Evolutionary conservation across 768 basidiomycete genomes (phyloP).

Genomic region (Lactifluus piperatus): DNA sequence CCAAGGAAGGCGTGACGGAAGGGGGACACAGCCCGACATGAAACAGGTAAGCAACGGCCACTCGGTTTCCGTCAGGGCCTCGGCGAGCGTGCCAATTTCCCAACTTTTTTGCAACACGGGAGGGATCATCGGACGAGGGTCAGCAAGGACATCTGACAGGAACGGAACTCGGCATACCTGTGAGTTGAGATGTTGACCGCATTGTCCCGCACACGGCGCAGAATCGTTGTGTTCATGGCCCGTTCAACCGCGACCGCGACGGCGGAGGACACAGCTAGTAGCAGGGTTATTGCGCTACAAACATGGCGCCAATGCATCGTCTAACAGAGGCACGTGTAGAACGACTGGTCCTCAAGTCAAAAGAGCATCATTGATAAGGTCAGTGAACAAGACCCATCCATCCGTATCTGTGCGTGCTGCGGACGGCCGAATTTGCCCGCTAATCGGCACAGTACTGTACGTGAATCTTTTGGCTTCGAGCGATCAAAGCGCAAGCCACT

Average conservation of each 20-base stretch:
- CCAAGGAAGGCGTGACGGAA: slow-evolving; percentile 27
- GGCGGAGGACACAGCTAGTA: not conserved
- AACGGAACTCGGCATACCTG: slow-evolving; percentile 1
- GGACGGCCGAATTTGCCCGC: no score
- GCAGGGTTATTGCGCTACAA: not conserved
- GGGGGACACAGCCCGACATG: slow-evolving; percentile 33
- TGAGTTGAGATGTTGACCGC: slow-evolving; percentile 22
- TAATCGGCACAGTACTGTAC: no score
- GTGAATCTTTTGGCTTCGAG: no score
- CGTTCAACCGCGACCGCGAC: not conserved
- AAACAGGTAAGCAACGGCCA: slow-evolving; percentile 45
- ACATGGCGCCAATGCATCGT: slow-evolving; percentile 4
- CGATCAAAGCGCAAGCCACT: no score
- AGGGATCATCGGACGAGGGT: not conserved
- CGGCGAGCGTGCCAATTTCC: slow-evolving; percentile 51
- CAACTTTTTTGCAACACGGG: slow-evolving; percentile 34
- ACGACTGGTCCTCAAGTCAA: not conserved
- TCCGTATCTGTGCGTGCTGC: no score
- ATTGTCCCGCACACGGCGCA: slow-evolving; percentile 22
- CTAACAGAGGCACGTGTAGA: not conserved
- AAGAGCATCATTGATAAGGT: no score
- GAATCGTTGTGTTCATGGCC: not conserved
- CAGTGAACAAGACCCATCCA: no score
- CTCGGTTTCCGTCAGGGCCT: slow-evolving; percentile 46
- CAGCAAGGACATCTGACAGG: not conserved